Conservation (phyloP, 768 basidiomycete species). For the Mycena latifolia region DNA sequence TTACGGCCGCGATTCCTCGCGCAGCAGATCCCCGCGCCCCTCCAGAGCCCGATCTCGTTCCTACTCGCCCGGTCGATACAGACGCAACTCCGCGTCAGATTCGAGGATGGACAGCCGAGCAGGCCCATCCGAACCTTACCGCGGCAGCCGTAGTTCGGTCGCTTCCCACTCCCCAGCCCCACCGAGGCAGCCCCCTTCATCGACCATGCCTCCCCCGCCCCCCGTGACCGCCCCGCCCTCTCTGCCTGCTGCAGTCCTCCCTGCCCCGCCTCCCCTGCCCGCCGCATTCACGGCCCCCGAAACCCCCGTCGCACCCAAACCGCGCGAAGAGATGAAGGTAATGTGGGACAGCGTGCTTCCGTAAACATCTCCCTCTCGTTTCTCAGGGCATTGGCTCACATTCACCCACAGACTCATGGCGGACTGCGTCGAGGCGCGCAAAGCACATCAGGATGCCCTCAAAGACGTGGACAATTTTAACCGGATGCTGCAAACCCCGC, state of each 20-base stretch:
- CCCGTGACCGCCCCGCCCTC: background rate
- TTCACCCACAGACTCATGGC: constrained; percentile 23
- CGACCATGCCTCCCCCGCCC: background rate
- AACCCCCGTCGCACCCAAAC: background rate
- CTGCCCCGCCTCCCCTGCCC: constrained; percentile 16
- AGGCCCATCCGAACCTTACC: background rate
- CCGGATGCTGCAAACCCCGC: constrained; percentile 31
- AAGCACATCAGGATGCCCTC: constrained; percentile 9
- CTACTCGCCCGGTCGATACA: background rate
- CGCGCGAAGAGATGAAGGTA: constrained; percentile 19
- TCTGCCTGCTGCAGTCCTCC: background rate
- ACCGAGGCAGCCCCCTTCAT: background rate
- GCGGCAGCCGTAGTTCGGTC: background rate
- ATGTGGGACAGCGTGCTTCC: constrained; percentile 25
- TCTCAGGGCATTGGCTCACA: background rate
- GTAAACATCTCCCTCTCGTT: background rate
- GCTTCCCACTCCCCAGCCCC: constrained; percentile 6
- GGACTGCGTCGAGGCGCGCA: constrained; percentile 21
- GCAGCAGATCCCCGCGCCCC: constrained; percentile 24
- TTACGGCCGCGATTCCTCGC: background rate
- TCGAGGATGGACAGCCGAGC: constrained; percentile 13
- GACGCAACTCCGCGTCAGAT: background rate
- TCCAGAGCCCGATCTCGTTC: background rate
- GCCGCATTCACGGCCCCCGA: constrained; percentile 10
- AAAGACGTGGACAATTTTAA: constrained; percentile 4